Conservation (phyloP, 495 filamentous ascomycete genomes). For the Haplographium delicatum region DNA sequence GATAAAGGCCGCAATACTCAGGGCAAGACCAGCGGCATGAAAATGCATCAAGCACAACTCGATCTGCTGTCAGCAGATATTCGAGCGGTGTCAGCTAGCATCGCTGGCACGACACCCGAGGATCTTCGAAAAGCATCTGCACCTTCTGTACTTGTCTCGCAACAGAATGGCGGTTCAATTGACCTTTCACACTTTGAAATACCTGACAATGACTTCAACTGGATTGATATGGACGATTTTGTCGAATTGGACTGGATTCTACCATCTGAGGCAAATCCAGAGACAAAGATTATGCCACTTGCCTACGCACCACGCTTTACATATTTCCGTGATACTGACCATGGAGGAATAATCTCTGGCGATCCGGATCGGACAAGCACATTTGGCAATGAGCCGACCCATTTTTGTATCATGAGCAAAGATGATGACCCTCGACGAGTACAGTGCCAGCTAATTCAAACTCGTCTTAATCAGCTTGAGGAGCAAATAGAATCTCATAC, state of each 20-base stretch:
- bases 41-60: slow-evolving; percentile 87
- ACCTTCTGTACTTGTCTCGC: slow-evolving; percentile 37
- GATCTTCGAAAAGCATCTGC: slow-evolving; percentile 62
- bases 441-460: slow-evolving; percentile 77
- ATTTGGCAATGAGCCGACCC: slow-evolving; percentile 88
- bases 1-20: slow-evolving; percentile 67
- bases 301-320: slow-evolving; percentile 92
- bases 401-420: slow-evolving; percentile 91
- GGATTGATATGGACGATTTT: slow-evolving; percentile 99
- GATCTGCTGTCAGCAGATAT: slow-evolving; percentile 92
- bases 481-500: slow-evolving; percentile 70
- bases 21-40: slow-evolving; percentile 81
- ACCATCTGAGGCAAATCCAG: slow-evolving; percentile 82
- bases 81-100: slow-evolving; percentile 86
- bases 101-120: slow-evolving; percentile 68
- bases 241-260: slow-evolving; percentile 96
- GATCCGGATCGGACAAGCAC: slow-evolving; percentile 71
- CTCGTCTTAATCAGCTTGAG: slow-evolving; percentile 71
- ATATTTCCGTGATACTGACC: slow-evolving; percentile 97
- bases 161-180: slow-evolving; percentile 40
- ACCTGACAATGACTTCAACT: slow-evolving; percentile 86
- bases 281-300: slow-evolving; percentile 87
- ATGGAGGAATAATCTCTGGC: slow-evolving; percentile 59
- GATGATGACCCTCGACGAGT: slow-evolving; percentile 89
- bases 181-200: slow-evolving; percentile 91